Evolutionary conservation across 768 basidiomycete genomes (phyloP).

Genomic region (Suillus lakei): DNA sequence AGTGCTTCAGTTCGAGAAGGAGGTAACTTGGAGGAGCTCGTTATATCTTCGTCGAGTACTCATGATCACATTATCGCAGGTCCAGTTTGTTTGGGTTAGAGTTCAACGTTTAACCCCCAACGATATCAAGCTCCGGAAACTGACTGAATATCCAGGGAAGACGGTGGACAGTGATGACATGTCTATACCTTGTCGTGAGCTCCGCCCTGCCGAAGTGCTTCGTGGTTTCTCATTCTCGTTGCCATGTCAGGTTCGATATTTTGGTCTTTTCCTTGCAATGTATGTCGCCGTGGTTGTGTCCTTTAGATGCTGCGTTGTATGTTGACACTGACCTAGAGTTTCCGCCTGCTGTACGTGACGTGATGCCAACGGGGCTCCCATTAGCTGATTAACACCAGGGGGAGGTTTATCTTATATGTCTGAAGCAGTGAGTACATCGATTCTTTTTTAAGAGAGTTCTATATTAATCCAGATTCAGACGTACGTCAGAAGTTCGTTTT

Average conservation of each 20-base stretch:
- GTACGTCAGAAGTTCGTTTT: not conserved
- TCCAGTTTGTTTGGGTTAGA: constrained; percentile 3
- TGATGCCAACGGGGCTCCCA: too few species aligned
- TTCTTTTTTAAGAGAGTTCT: not conserved
- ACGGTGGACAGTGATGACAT: not conserved
- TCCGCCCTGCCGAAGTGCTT: not conserved
- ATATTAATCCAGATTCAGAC: not conserved
- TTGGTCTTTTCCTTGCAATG: not conserved
- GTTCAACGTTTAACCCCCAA: not conserved
- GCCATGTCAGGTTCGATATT: constrained; percentile 1
- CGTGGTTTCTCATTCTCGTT: not conserved
- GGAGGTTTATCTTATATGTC: not conserved
- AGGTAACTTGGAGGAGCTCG: not conserved
- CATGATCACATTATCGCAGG: not conserved
- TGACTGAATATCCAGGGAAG: not conserved
- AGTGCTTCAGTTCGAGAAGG: constrained; percentile 3
- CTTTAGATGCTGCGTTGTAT: not conserved
- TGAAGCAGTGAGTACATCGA: not conserved
- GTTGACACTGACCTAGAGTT: not conserved
- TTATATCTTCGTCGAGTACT: not conserved
- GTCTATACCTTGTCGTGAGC: not conserved
- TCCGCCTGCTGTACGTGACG: not conserved
- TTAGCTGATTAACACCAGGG: not conserved
- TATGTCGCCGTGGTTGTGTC: not conserved
- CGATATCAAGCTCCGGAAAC: not conserved